Percentiles rank a stretch among this genome's conserved stretches.
These are phyloP conservation scores for Musa balbisiana DNA, from an alignment of 202 grass and related monocot species.

Conservation along the genomic window DNA sequence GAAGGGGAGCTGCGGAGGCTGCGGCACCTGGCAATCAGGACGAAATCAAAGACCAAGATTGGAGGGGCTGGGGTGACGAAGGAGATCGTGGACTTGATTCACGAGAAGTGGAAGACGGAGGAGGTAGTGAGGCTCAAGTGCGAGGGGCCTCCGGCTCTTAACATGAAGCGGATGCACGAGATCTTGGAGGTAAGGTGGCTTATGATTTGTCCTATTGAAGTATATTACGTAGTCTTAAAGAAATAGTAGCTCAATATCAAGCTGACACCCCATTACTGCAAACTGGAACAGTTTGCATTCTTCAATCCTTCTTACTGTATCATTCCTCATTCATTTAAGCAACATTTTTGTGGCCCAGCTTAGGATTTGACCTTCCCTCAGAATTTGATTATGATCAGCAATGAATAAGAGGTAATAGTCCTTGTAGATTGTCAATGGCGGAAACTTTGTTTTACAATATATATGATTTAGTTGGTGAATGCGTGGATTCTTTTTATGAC, in stretches of 20 bases:
- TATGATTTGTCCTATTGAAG: not conserved
- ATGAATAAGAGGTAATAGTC: not conserved
- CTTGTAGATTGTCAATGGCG: not conserved
- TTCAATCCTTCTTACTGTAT: not conserved
- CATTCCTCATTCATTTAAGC: too few species aligned
- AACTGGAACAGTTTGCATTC: not conserved
- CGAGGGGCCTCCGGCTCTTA: constrained; percentile 64
- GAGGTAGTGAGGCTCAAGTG: constrained; percentile 89
- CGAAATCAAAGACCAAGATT: constrained; percentile 78
- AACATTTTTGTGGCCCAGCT: too few species aligned
- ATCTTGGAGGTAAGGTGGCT: constrained; percentile 58
- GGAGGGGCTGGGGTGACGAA: constrained; percentile 64
- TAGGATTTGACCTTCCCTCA: not conserved
- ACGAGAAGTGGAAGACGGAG: constrained; percentile 67
- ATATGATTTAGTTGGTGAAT: not conserved
- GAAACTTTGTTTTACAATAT: not conserved
- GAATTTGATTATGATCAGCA: not conserved
- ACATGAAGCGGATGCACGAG: constrained; percentile 85
- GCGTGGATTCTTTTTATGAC: not conserved
- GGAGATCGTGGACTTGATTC: constrained; percentile 69
- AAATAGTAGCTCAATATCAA: not conserved
- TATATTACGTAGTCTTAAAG: not conserved
- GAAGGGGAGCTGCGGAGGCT: constrained; percentile 61
- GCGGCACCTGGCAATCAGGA: constrained; percentile 63
- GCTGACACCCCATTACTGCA: not conserved